These are phyloP conservation scores for Podospora didyma DNA, from an alignment of 495 filamentous ascomycete species.

Conservation along the genomic window DNA sequence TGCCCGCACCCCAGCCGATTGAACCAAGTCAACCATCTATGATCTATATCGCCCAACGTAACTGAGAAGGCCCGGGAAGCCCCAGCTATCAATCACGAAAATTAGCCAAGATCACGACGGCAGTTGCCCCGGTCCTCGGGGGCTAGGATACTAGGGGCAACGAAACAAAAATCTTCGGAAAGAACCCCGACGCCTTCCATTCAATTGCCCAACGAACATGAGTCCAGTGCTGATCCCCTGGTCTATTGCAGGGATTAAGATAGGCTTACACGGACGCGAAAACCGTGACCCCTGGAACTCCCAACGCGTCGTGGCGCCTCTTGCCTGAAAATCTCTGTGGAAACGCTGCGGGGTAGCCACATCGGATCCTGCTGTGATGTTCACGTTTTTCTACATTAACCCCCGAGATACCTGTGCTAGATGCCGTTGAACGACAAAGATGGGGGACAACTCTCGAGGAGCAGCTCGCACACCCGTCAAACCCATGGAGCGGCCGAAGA, in stretches of 20 bases:
- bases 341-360: neutral
- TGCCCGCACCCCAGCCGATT: neutral
- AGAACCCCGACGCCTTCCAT: neutral
- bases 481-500: neutral
- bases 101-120: neutral
- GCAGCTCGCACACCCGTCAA: neutral
- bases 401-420: neutral
- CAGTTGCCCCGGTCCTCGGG: neutral
- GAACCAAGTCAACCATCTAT: neutral
- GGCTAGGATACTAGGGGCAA: neutral
- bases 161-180: neutral
- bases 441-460: neutral
- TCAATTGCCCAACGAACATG: neutral
- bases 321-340: neutral
- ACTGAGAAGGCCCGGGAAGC: neutral
- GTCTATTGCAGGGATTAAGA: neutral
- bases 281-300: neutral
- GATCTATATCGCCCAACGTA: neutral
- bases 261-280: neutral
- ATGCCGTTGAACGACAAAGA: neutral
- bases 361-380: neutral
- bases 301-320: neutral
- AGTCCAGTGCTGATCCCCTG: neutral
- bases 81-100: neutral
- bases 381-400: neutral